These are phyloP conservation scores for Pythium periplocum DNA, from an alignment of 352 stramenopile genomes.

Conservation along the genomic window DNA sequence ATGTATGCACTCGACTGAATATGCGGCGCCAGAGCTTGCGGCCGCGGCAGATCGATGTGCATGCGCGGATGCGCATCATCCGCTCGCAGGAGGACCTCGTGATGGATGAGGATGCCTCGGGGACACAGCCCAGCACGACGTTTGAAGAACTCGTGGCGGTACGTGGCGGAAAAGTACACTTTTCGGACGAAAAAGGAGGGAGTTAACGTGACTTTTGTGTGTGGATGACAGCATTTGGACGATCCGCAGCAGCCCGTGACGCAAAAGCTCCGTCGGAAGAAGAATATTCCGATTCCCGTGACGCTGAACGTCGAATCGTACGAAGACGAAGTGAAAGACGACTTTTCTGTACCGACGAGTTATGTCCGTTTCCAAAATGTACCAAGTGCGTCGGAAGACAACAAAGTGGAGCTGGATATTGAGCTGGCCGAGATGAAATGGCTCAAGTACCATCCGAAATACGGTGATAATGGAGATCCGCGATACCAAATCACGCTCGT, in stretches of 20 bases:
- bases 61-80: slow-evolving; percentile 82
- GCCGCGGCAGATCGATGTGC: slow-evolving; percentile 84
- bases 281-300: slow-evolving; percentile 84
- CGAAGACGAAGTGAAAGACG: slow-evolving; percentile 51
- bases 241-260: slow-evolving; percentile 38
- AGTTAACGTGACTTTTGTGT: slow-evolving; percentile 1
- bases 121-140: slow-evolving; percentile 32
- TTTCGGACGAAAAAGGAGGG: neutral
- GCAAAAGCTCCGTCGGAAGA: slow-evolving; percentile 55
- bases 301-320: slow-evolving; percentile 66
- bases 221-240: slow-evolving; percentile 40
- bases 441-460: slow-evolving; percentile 78
- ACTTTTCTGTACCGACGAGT: slow-evolving; percentile 71
- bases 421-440: slow-evolving; percentile 86
- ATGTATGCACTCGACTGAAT: neutral
- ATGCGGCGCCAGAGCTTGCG: slow-evolving; percentile 83
- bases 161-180: slow-evolving; percentile 7
- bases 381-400: slow-evolving; percentile 34
- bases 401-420: slow-evolving; percentile 65
- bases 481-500: slow-evolving; percentile 69
- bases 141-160: slow-evolving; percentile 78
- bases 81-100: slow-evolving; percentile 77
- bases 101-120: slow-evolving; percentile 46
- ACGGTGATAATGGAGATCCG: slow-evolving; percentile 73
- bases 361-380: slow-evolving; percentile 83